Evolutionary conservation across 495 filamentous ascomycete genomes (phyloP), one percentile per base, ranked within the genome.

Genomic region (Lindgomyces ingoldianus): DNA sequence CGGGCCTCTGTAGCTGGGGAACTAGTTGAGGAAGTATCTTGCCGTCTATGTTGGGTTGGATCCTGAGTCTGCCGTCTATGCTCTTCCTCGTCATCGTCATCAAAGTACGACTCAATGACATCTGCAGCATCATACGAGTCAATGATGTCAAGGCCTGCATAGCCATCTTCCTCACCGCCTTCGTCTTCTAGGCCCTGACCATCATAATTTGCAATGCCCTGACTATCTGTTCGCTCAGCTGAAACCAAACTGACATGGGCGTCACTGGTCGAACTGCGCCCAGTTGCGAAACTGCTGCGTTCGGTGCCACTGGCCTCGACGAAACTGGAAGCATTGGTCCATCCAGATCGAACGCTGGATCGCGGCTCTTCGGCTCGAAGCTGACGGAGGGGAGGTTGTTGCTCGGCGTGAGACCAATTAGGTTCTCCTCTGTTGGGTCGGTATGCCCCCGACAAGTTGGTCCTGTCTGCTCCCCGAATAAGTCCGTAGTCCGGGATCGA

Each of bases 81-180:
- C 3, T 50, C 53, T 26, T 45, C 51, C 11, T 55, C 44, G n/a
- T 66, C 47, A 22, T 59, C 56, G 25, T 56, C 50, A 22, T 66
- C 26, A 26, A 33, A 66, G 25, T 66, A 66, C 12, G 57, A 36
- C 30, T 60, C 56, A 18, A 60, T 59, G 42, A 92, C 91, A 65
- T 88, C 85, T 57, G 89, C 88, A 72, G 96, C 96, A 89, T 96
- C 92, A 16, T 87, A 90, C 76, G 57, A 36, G 33, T 60, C 56
- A 24, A 60, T 59, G 42, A 92, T 91, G 64, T 88, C 85, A 57
- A 89, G 87, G 73, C 96, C 96, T 89, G 97, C 92, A n/a, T 87
- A 90, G 75, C 96, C 94, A 8, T 91, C 88, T 78, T 96, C 93
- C 67, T 98, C 93, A 60, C 85, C 88, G 59, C 91, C 88, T 41